A percentile compares a stretch with the other conserved stretches of the same genome.
phyloP scores from a whole-genome alignment of 108 stramenopile species.

The Epithemia pelagica region DNA sequence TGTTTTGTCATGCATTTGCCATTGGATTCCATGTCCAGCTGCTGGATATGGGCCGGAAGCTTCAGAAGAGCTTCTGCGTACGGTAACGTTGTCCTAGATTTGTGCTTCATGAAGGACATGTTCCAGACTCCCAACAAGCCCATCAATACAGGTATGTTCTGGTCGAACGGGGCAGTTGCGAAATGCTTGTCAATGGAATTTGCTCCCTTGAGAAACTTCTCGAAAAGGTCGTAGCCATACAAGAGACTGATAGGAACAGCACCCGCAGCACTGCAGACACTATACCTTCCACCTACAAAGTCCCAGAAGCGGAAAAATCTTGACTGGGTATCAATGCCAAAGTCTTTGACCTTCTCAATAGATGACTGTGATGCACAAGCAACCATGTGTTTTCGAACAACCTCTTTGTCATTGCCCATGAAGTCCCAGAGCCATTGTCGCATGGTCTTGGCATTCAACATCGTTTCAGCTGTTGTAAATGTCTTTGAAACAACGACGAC shows the following conservation, averaged over 20 bases:
- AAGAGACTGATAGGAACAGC: slow-evolving; percentile 89
- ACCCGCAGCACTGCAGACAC: slow-evolving; percentile 90
- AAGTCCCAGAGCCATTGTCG: slow-evolving; percentile 96
- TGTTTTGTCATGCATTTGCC: slow-evolving; percentile 81
- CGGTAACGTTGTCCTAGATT: slow-evolving; percentile 77
- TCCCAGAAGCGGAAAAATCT: slow-evolving; percentile 95
- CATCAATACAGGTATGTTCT: slow-evolving; percentile 96
- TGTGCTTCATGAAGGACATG: slow-evolving; percentile 91
- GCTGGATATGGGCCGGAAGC: slow-evolving; percentile 99
- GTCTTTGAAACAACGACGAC: slow-evolving; percentile 97
- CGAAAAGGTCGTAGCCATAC: slow-evolving; percentile 89
- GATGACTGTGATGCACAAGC: slow-evolving; percentile 81
- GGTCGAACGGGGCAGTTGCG: slow-evolving; percentile 75
- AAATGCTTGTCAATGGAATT: slow-evolving; percentile 97
- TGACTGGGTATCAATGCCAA: slow-evolving; percentile 85
- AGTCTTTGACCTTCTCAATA: slow-evolving; percentile 67
- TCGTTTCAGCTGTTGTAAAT: slow-evolving; percentile 99
- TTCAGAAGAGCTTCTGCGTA: slow-evolving; percentile 96
- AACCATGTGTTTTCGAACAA: slow-evolving; percentile 95
- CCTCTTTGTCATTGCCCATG: slow-evolving; percentile 85
- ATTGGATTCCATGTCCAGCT: slow-evolving; percentile 98
- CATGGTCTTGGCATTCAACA: slow-evolving; percentile 97
- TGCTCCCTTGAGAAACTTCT: slow-evolving; percentile 92
- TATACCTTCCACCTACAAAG: slow-evolving; percentile 95
- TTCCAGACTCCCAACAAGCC: slow-evolving; percentile 99